A percentile compares a stretch with the other conserved stretches of the same genome.
phyloP scores from a whole-genome alignment of 192 early-diverging fungal genomes.

The Entomortierella beljakovae region DNA sequence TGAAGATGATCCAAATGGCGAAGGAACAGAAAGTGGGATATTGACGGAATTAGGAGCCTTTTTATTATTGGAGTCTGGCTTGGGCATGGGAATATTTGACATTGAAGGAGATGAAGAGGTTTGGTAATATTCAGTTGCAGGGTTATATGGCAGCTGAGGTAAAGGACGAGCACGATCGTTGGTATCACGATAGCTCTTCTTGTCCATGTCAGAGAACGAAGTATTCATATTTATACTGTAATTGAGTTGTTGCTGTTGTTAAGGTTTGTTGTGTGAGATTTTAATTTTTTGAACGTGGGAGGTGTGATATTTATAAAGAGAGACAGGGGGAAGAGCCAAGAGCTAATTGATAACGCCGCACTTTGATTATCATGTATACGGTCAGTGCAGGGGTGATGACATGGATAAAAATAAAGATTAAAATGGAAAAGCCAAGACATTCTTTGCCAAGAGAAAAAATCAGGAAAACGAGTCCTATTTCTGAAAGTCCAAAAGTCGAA shows the following conservation, averaged over 20 bases:
- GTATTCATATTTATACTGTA: not conserved
- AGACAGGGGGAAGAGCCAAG: too few species aligned
- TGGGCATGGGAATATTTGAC: not conserved
- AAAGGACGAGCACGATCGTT: not conserved
- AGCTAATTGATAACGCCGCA: too few species aligned
- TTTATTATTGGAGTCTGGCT: not conserved
- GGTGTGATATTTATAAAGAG: too few species aligned
- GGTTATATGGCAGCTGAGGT: conserved; percentile 1
- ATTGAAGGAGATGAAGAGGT: not conserved
- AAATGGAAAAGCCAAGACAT: not conserved
- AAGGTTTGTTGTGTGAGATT: too few species aligned
- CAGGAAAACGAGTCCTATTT: not conserved
- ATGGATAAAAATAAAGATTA: not conserved
- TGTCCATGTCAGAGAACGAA: conserved; percentile 9
- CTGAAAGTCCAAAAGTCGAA: not conserved
- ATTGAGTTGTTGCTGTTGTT: too few species aligned
- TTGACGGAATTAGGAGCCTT: not conserved
- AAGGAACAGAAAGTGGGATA: not conserved
- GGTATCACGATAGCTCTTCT: not conserved
- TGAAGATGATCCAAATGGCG: conserved; percentile 4
- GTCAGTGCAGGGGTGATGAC: too few species aligned
- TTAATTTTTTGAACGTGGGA: too few species aligned
- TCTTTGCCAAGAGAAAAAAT: not conserved
- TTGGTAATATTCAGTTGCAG: not conserved
- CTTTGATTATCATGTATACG: too few species aligned